Base-by-base conservation (phyloP, 257 asterid species). In the Scutellaria barbata region DNA sequence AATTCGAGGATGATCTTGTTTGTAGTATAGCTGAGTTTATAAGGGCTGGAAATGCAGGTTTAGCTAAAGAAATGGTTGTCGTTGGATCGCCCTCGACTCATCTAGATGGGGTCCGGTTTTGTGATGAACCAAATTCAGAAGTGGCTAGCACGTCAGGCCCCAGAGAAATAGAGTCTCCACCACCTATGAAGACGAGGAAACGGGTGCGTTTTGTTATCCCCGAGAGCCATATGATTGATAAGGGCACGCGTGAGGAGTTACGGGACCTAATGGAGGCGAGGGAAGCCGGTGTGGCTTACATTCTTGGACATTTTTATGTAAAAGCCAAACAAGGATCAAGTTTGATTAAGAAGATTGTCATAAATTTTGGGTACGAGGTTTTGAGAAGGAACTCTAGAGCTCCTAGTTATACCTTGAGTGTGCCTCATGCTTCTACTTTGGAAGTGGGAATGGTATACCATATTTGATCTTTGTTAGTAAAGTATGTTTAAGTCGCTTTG, bases 371-470 rank as follows among this genome's bases (percentile, higher is more conserved):
- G 72, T 92, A 88, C 73, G 98, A 82, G 69, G 89, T 89, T 73
- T 74, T 92, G 85, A 88, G 94, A 17, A 89, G 96, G 80, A 92
- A 92, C 37, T 83, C 87, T 81, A 89, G 94, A 74, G 83, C 87
- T 43, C 83, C 93, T 4, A 82, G 80, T 0, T 86, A 77, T 81
- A 91, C 87, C 10, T 63, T 85, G 69, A 85, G 78, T 71, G 85
- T 85, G 64, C 94, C 96, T 22, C 90, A 87, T 82, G 96, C 96
- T 47, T 89, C 98, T 10, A 92, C 96, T 1, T 81, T 92, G 62
- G 96, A 92, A 73, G 96, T 92, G 66, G 98, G 98, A 72, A 88
- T 89, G 98, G 95, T 86, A 33, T 89, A 87, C 69, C 76, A 88
- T 71, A 81, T 92, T 75, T 92, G 86, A 72, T 50, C 48, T 67